Evolutionary conservation across 1,139 yeast species (phyloP).

Genomic region (Zygotorulaspora mrakii): DNA sequence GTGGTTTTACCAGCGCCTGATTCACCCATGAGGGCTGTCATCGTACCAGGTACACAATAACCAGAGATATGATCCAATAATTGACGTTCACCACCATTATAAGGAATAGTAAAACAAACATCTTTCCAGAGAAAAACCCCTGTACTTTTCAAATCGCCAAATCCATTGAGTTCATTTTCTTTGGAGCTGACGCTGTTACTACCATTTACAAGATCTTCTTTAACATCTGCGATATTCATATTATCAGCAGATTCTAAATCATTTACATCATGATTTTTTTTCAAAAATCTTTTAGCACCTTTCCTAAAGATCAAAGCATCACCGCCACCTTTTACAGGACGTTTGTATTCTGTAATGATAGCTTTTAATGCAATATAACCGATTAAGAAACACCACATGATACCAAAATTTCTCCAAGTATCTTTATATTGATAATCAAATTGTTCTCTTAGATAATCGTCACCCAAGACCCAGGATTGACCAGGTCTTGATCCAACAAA

Average conservation of each 20-base stretch:
- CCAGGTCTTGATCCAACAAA: slow-evolving; percentile 46
- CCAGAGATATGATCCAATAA: slow-evolving; percentile 50
- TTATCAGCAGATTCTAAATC: slow-evolving; percentile 26
- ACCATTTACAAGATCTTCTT: slow-evolving; percentile 20
- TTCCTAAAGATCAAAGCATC: slow-evolving; percentile 43
- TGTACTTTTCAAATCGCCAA: slow-evolving; percentile 29
- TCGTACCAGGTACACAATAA: slow-evolving; percentile 50
- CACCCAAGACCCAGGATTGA: slow-evolving; percentile 45
- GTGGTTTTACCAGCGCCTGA: slow-evolving; percentile 75
- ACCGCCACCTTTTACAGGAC: slow-evolving; percentile 42
- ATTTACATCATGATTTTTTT: slow-evolving; percentile 7
- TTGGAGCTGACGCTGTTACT: slow-evolving; percentile 16
- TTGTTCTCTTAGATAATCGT: slow-evolving; percentile 40
- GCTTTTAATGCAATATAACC: slow-evolving; percentile 40
- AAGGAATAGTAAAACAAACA: slow-evolving; percentile 42
- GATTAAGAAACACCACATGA: slow-evolving; percentile 42
- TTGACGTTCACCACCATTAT: slow-evolving; percentile 36
- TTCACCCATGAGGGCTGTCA: slow-evolving; percentile 66
- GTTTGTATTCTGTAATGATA: slow-evolving; percentile 41
- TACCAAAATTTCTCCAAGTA: slow-evolving; percentile 53
- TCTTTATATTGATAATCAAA: slow-evolving; percentile 42
- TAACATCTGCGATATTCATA: slow-evolving; percentile 17
- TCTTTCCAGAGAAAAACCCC: slow-evolving; percentile 45
- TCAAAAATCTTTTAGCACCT: slow-evolving; percentile 22
- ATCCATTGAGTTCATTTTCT: slow-evolving; percentile 15